phyloP scores from a whole-genome alignment of 805 yeast genomes.

The Nakazawaea ishiwadae region DNA sequence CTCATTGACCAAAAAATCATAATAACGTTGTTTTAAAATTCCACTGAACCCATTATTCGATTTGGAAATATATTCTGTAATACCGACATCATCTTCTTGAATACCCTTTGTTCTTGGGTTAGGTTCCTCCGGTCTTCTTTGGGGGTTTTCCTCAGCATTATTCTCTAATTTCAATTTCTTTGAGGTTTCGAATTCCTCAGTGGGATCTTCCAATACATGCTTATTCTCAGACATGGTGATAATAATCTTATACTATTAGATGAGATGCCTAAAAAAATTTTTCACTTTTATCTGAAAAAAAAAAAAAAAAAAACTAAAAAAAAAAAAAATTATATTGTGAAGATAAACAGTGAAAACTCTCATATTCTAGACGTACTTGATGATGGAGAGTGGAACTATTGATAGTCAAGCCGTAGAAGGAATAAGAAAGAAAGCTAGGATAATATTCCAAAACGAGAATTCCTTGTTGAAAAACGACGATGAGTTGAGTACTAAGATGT shows the following conservation, averaged over 20 bases:
- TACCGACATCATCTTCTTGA: constrained; percentile 82
- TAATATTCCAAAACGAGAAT: not conserved
- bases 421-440: constrained; percentile 4
- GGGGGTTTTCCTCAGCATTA: constrained; percentile 11
- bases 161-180: constrained; percentile 19
- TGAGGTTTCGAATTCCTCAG: constrained; percentile 12
- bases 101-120: constrained; percentile 33
- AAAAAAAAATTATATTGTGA: not conserved
- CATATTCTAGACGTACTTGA: too few species aligned
- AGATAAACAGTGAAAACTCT: too few species aligned
- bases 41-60: constrained; percentile 68
- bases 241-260: not conserved
- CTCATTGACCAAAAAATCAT: constrained; percentile 93
- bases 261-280: not conserved
- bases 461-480: constrained; percentile 17
- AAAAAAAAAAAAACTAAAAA: not conserved
- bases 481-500: constrained; percentile 20
- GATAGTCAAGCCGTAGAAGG: not conserved
- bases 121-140: constrained; percentile 8
- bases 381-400: not conserved
- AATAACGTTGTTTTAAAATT: constrained; percentile 78
- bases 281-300: too few species aligned
- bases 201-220: not conserved
- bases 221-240: not conserved
- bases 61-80: constrained; percentile 59